phyloP scores from a whole-genome alignment of 108 stramenopile species.

The Conticribra guillardii region DNA sequence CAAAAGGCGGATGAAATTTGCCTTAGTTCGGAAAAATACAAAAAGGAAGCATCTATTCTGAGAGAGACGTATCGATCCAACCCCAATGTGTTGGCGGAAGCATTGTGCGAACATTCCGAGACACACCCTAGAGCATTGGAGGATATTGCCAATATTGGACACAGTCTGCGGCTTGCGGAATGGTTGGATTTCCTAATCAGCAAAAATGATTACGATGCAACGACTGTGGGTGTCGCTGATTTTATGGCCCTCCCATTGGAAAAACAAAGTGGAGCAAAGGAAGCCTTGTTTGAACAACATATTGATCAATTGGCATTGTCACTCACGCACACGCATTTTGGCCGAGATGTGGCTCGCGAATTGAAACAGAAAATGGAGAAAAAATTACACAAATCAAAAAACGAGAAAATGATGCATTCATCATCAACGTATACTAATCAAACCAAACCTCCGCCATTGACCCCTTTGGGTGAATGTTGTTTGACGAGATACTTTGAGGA shows the following conservation, averaged over 20 bases:
- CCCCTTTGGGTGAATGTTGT: constrained; percentile 26
- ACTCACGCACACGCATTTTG: not conserved
- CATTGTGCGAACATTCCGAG: constrained; percentile 20
- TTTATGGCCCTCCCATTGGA: constrained; percentile 20
- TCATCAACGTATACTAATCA: constrained; percentile 2
- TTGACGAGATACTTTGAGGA: constrained; percentile 10
- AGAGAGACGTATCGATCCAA: constrained; percentile 7
- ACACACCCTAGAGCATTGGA: not conserved
- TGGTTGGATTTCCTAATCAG: constrained; percentile 33
- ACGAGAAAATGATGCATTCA: not conserved
- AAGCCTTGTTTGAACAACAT: not conserved
- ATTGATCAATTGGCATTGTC: not conserved
- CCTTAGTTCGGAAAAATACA: not conserved
- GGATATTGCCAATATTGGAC: constrained; percentile 9
- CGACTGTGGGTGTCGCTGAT: no score
- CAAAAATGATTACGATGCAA: not conserved
- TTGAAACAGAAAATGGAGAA: no score
- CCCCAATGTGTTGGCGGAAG: constrained; percentile 21
- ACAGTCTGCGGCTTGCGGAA: constrained; percentile 11
- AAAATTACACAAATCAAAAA: not conserved
- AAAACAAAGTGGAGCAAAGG: not conserved
- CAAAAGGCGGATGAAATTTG: not conserved
- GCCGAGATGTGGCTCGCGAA: not conserved
- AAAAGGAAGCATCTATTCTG: constrained; percentile 5
- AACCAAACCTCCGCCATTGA: constrained; percentile 1